Conservation (phyloP, 2,329 filamentous ascomycete genomes). For the Colletotrichum falcatum region DNA sequence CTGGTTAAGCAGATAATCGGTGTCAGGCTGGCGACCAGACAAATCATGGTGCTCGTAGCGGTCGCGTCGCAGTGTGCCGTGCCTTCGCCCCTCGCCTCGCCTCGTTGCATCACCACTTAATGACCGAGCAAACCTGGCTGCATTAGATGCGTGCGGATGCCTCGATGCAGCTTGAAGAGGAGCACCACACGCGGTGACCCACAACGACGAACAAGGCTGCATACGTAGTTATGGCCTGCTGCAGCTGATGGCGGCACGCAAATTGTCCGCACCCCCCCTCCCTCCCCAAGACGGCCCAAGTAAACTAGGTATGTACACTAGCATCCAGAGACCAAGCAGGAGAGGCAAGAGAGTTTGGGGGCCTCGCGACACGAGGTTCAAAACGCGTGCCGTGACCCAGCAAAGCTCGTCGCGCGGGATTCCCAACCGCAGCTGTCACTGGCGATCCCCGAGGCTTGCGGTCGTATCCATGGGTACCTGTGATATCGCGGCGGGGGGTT, state of each 20-base stretch:
- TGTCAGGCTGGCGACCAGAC: background rate
- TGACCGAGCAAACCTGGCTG: slow-evolving; percentile 16
- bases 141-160: slow-evolving; percentile 23
- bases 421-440: background rate
- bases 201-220: slow-evolving; percentile 27
- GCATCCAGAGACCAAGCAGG: background rate
- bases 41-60: background rate
- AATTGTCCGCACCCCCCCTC: no score
- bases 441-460: background rate
- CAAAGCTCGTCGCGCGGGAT: slow-evolving; percentile 2
- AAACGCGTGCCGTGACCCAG: slow-evolving; percentile 2
- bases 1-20: background rate
- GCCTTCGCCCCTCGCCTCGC: slow-evolving; percentile 9
- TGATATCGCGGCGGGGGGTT: background rate
- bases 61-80: background rate
- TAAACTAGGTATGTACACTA: no score
- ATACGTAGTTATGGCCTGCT: slow-evolving; percentile 18
- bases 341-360: background rate
- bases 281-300: no score
- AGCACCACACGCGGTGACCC: slow-evolving; percentile 22
- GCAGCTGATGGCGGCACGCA: slow-evolving; percentile 16
- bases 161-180: slow-evolving; percentile 26
- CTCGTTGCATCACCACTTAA: background rate
- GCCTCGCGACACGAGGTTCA: background rate
- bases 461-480: background rate